A percentile compares a stretch with the other conserved stretches of the same genome.
phyloP scores from a whole-genome alignment of 1,139 yeast genomes.

The Scheffersomyces titani region DNA sequence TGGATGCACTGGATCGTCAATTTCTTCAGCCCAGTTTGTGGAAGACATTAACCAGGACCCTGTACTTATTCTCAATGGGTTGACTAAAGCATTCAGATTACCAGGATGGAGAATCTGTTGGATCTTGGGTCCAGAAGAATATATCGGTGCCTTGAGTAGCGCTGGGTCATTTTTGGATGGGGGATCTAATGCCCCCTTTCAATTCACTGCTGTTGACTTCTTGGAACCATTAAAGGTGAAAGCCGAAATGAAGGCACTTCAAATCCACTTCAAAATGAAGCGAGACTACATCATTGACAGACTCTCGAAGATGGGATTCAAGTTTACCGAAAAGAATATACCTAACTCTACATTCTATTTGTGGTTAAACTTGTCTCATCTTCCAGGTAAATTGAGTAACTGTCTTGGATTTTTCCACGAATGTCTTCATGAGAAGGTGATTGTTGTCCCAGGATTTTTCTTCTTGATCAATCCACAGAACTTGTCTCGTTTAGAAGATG shows the following conservation, averaged over 20 bases:
- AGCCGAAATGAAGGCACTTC: constrained; percentile 62
- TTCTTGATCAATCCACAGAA: constrained; percentile 67
- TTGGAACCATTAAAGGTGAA: constrained; percentile 54
- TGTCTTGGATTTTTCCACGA: constrained; percentile 71
- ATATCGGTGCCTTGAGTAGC: constrained; percentile 57
- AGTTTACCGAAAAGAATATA: constrained; percentile 42
- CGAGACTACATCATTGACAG: constrained; percentile 60
- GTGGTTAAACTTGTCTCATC: constrained; percentile 61
- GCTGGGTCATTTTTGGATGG: constrained; percentile 70
- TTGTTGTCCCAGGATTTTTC: constrained; percentile 69
- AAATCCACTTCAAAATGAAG: constrained; percentile 60
- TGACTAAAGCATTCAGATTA: constrained; percentile 64
- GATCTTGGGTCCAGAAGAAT: constrained; percentile 68
- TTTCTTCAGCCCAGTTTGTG: constrained; percentile 56
- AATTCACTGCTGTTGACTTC: constrained; percentile 61
- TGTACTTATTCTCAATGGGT: constrained; percentile 62
- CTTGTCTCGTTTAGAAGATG: constrained; percentile 60
- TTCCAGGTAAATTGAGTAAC: constrained; percentile 61
- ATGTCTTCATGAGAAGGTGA: constrained; percentile 63
- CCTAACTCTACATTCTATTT: constrained; percentile 68
- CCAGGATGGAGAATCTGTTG: constrained; percentile 76
- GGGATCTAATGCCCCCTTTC: constrained; percentile 67
- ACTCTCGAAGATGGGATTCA: constrained; percentile 58
- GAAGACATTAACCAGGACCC: constrained; percentile 64
- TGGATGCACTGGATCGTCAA: constrained; percentile 56